Percentiles rank a stretch among this genome's conserved stretches.
These are phyloP conservation scores for Priceomyces carsonii DNA, from an alignment of 805 yeast genomes.

Conservation along the genomic window DNA sequence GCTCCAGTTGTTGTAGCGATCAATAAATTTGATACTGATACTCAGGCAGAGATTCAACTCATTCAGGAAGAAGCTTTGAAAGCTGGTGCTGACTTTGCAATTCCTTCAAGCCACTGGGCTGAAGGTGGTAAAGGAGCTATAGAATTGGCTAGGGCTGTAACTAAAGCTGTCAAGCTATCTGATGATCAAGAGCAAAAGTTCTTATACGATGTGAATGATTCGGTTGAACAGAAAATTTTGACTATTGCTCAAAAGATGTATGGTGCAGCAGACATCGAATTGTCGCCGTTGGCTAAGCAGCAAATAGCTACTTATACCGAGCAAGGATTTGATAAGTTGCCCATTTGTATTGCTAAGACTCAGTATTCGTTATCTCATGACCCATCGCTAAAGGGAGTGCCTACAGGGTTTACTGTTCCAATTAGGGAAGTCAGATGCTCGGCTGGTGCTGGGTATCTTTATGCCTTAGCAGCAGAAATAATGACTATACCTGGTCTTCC, in stretches of 20 bases:
- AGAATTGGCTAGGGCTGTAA: slow-evolving; percentile 79
- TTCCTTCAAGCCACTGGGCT: slow-evolving; percentile 92
- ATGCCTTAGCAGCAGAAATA: slow-evolving; percentile 95
- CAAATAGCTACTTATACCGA: slow-evolving; percentile 79
- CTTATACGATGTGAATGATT: slow-evolving; percentile 67
- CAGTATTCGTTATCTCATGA: slow-evolving; percentile 96
- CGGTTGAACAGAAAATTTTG: slow-evolving; percentile 78
- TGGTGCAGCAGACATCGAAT: slow-evolving; percentile 85
- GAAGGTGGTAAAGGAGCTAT: slow-evolving; percentile 92
- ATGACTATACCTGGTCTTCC: slow-evolving; percentile 98
- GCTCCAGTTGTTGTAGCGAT: slow-evolving; percentile 94
- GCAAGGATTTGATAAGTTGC: slow-evolving; percentile 89
- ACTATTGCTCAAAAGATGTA: slow-evolving; percentile 87
- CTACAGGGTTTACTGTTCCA: slow-evolving; percentile 91
- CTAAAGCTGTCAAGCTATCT: slow-evolving; percentile 58
- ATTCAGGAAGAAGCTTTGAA: slow-evolving; percentile 77
- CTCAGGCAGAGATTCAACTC: slow-evolving; percentile 74
- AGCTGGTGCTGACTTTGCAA: slow-evolving; percentile 95
- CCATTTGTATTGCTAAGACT: slow-evolving; percentile 96
- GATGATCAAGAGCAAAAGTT: slow-evolving; percentile 44
- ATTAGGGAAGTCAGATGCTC: slow-evolving; percentile 92
- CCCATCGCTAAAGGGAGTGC: slow-evolving; percentile 90
- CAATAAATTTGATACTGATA: slow-evolving; percentile 82
- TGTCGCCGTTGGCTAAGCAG: slow-evolving; percentile 75
- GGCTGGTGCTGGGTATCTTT: slow-evolving; percentile 95